Conservation (phyloP, 2,329 filamentous ascomycete species). For the Huntiella decipiens region DNA sequence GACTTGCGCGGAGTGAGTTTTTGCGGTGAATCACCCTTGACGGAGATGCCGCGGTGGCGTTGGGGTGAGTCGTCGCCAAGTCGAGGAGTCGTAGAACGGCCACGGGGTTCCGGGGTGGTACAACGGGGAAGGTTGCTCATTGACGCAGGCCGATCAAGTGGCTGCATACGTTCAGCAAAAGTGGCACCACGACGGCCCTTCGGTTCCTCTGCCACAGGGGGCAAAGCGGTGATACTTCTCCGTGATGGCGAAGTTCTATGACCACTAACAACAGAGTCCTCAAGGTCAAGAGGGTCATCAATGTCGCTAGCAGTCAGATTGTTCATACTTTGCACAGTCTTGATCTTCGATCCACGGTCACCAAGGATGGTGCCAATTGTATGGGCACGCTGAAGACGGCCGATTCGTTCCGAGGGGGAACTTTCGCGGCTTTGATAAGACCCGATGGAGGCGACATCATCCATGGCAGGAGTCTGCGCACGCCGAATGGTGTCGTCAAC, state of each 20-base stretch:
- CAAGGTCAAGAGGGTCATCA: background rate
- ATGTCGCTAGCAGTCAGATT: constrained; percentile 2
- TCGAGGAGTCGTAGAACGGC: constrained; percentile 1
- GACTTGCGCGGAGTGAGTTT: constrained; percentile 4
- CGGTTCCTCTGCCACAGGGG: background rate
- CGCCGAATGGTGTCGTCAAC: constrained; percentile 5
- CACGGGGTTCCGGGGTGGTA: background rate
- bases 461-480: constrained; percentile 2
- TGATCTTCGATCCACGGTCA: background rate
- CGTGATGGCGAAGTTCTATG: background rate
- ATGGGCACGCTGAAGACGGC: background rate
- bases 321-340: constrained; percentile 4
- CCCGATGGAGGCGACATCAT: constrained; percentile 3
- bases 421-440: constrained; percentile 5
- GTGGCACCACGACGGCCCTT: background rate
- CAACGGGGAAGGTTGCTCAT: background rate
- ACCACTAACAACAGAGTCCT: background rate
- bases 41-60: background rate
- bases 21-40: background rate
- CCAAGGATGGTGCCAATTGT: background rate
- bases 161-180: background rate
- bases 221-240: background rate
- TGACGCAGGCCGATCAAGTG: background rate
- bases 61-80: constrained; percentile 2
- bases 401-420: constrained; percentile 4